A percentile compares a stretch with the other conserved stretches of the same genome.
Evolutionary conservation across 2,329 filamentous ascomycete genomes (phyloP).

Genomic region (Talaromyces sp.): DNA sequence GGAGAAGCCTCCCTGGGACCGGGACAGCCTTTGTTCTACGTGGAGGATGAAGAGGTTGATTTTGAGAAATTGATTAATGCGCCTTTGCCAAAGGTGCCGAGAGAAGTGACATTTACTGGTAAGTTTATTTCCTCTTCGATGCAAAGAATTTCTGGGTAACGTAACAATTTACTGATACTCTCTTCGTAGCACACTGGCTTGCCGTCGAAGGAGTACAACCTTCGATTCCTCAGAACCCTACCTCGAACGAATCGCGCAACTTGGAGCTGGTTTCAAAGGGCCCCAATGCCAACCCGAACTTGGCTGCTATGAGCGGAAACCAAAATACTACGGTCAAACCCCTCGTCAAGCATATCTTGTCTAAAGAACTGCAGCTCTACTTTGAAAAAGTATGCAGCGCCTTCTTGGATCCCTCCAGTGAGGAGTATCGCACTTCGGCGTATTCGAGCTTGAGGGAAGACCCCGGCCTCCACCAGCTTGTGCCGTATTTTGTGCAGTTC

Average conservation of each 20-base stretch:
- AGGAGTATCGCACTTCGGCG: slow-evolving; percentile 80
- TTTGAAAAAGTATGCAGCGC: slow-evolving; percentile 93
- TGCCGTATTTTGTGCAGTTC: slow-evolving; percentile 95
- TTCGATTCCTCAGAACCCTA: slow-evolving; percentile 93
- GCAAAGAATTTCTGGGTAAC: not conserved
- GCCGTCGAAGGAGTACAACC: slow-evolving; percentile 97
- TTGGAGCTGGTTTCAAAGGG: slow-evolving; percentile 88
- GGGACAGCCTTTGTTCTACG: slow-evolving; percentile 91
- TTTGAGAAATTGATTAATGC: slow-evolving; percentile 99
- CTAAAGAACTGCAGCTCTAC: slow-evolving; percentile 92
- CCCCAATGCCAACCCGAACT: slow-evolving; percentile 75
- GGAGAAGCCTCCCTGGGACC: slow-evolving; percentile 91
- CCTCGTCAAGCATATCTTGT: slow-evolving; percentile 90
- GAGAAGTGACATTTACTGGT: slow-evolving; percentile 90
- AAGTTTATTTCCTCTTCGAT: too few relatives aligned
- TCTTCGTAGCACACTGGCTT: slow-evolving; percentile 76
- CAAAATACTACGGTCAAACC: slow-evolving; percentile 83
- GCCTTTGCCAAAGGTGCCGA: slow-evolving; percentile 85
- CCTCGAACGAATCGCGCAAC: slow-evolving; percentile 72
- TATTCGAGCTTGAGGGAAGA: slow-evolving; percentile 81
- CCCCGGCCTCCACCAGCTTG: slow-evolving; percentile 87
- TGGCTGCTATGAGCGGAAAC: slow-evolving; percentile 76
- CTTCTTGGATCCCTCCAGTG: slow-evolving; percentile 79
- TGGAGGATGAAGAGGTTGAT: slow-evolving; percentile 97
- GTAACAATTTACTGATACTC: slow-evolving; percentile 11